Percentiles rank a stretch among this genome's conserved stretches.
Evolutionary conservation across 306 rosid species (phyloP).

Genomic region (Dalbergia cochinchinensis): DNA sequence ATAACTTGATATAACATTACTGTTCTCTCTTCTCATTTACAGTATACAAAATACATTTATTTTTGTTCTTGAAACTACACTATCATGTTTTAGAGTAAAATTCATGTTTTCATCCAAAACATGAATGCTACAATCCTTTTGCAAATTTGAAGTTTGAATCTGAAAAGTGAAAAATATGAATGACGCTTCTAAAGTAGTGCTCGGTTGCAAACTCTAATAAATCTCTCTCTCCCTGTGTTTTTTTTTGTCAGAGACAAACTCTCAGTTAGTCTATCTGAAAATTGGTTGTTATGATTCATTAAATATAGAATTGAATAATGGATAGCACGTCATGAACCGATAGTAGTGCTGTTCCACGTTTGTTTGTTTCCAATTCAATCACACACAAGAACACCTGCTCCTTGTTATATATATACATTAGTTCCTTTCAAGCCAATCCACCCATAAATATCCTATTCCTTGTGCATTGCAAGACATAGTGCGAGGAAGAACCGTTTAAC

Average conservation of each 20-base stretch:
- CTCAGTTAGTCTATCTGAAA: not conserved
- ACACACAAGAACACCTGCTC: not conserved
- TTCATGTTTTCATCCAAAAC: not conserved
- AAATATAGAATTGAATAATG: conserved; percentile 27
- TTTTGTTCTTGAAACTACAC: no score
- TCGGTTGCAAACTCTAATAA: not conserved
- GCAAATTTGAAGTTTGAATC: not conserved
- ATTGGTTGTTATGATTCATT: not conserved
- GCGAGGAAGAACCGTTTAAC: not conserved
- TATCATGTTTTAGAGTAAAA: no score
- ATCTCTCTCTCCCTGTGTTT: no score
- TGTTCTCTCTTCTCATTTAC: not conserved
- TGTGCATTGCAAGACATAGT: not conserved
- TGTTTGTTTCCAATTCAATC: conserved; percentile 29
- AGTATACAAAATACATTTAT: no score
- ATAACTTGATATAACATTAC: no score
- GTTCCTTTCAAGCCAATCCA: conserved; percentile 29
- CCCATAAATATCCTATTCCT: not conserved
- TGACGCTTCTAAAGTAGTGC: no score
- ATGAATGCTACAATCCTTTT: not conserved
- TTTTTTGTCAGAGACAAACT: not conserved
- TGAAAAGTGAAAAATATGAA: no score
- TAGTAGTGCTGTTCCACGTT: conserved; percentile 51
- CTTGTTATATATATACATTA: conserved; percentile 25
- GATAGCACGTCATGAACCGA: conserved; percentile 46